Conservation (phyloP, 2,329 filamentous ascomycete species). For the Albifimbria verrucaria region DNA sequence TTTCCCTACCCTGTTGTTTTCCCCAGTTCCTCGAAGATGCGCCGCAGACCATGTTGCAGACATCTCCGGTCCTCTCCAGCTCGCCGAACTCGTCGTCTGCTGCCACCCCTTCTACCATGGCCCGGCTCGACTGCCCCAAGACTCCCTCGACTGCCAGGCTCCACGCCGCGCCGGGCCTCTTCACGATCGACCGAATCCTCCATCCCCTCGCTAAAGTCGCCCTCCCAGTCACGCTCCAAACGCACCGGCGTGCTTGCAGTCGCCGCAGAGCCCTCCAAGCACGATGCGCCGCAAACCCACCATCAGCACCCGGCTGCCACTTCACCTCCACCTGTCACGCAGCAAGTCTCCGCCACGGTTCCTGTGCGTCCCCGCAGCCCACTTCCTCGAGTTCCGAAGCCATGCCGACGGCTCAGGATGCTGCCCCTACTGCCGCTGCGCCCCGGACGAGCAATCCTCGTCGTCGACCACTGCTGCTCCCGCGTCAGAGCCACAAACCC, state of each 20-base stretch:
- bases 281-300: constrained; percentile 1
- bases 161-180: constrained; percentile 21
- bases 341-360: neutral
- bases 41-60: constrained; percentile 57
- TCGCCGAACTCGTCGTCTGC: constrained; percentile 48
- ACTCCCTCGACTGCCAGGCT: constrained; percentile 20
- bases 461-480: no score
- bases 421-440: no score
- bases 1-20: constrained; percentile 5
- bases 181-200: constrained; percentile 18
- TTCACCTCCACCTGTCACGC: neutral
- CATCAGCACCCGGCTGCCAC: neutral
- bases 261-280: constrained; percentile 2
- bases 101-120: constrained; percentile 38
- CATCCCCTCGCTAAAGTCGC: constrained; percentile 20
- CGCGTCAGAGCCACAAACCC: neutral
- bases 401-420: neutral
- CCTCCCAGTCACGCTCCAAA: constrained; percentile 1
- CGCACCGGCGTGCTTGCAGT: constrained; percentile 2
- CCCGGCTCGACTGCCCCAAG: constrained; percentile 20
- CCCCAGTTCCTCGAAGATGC: constrained; percentile 38
- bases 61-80: constrained; percentile 49
- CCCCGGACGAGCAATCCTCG: no score
- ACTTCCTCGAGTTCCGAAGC: neutral
- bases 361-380: no score